These are phyloP conservation scores for Stylosanthes scabra DNA, from an alignment of 331 rosid species.

Conservation along the genomic window DNA sequence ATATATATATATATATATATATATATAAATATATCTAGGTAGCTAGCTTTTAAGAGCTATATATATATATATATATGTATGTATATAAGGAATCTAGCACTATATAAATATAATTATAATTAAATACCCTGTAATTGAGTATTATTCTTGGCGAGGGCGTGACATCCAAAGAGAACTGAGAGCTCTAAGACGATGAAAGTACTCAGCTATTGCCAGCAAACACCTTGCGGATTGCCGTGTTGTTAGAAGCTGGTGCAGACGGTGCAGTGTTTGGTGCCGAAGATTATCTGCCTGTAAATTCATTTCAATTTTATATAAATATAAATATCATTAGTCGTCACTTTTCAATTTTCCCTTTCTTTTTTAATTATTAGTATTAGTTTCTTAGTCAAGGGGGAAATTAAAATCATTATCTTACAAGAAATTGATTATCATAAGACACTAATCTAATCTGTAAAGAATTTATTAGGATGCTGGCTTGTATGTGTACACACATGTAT, in stretches of 20 bases:
- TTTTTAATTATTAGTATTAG: not conserved
- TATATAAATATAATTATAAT: not conserved
- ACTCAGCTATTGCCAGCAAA: conserved; percentile 83
- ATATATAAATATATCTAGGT: not conserved
- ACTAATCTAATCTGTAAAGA: too few relatives aligned
- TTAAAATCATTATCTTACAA: too few relatives aligned
- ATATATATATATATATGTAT: not conserved
- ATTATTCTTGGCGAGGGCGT: conserved; percentile 79
- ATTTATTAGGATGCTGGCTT: too few relatives aligned
- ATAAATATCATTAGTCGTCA: conserved; percentile 1
- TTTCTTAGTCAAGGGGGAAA: not conserved
- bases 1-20: too few relatives aligned
- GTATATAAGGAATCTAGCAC: not conserved
- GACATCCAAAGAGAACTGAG: conserved; percentile 90
- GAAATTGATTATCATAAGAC: too few relatives aligned
- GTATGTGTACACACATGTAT: too few relatives aligned
- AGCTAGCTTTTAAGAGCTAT: not conserved
- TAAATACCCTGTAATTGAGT: too few relatives aligned
- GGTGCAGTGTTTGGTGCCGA: conserved; percentile 78
- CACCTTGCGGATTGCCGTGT: conserved; percentile 88
- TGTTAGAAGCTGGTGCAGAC: conserved; percentile 73
- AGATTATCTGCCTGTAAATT: conserved; percentile 85
- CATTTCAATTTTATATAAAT: not conserved
- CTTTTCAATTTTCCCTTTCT: not conserved
- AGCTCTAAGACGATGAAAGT: conserved; percentile 93